Percentiles rank a stretch among this genome's conserved stretches.
Conservation (phyloP, 2,329 filamentous ascomycete species). For the Ophiostoma perfectum region DNA sequence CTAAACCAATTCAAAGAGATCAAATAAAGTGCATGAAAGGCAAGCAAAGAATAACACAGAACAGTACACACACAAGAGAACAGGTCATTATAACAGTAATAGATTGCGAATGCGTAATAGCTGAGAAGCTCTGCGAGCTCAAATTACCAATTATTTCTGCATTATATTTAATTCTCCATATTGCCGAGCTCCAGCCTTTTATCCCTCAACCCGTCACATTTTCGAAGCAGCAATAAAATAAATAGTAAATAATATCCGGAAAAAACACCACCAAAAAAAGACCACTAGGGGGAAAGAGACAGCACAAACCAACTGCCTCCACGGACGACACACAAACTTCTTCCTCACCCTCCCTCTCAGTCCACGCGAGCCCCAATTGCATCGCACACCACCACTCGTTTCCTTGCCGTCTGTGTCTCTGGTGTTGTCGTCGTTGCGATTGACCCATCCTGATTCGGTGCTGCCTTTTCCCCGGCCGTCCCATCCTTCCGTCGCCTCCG, state of each 20-base stretch:
- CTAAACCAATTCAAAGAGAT: too few species aligned
- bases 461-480: neutral
- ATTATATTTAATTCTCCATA: constrained; percentile 23
- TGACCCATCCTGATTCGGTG: constrained; percentile 2
- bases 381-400: constrained; percentile 11
- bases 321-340: constrained; percentile 13
- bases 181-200: constrained; percentile 30
- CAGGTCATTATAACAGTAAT: too few species aligned
- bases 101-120: too few species aligned
- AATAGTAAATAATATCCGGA: constrained; percentile 5
- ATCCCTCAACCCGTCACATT: constrained; percentile 29
- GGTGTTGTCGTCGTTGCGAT: constrained; percentile 3
- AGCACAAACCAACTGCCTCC: neutral
- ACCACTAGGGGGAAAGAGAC: neutral
- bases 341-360: neutral
- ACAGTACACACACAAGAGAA: too few species aligned
- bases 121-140: neutral
- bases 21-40: too few species aligned
- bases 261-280: constrained; percentile 14
- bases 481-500: constrained; percentile 2
- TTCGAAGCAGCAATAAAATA: constrained; percentile 22
- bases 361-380: constrained; percentile 14
- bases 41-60: too few species aligned
- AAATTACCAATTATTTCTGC: neutral
- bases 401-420: neutral